These are phyloP conservation scores for Podosphaera aphanis DNA, from an alignment of 2,329 filamentous ascomycete species.

Conservation along the genomic window DNA sequence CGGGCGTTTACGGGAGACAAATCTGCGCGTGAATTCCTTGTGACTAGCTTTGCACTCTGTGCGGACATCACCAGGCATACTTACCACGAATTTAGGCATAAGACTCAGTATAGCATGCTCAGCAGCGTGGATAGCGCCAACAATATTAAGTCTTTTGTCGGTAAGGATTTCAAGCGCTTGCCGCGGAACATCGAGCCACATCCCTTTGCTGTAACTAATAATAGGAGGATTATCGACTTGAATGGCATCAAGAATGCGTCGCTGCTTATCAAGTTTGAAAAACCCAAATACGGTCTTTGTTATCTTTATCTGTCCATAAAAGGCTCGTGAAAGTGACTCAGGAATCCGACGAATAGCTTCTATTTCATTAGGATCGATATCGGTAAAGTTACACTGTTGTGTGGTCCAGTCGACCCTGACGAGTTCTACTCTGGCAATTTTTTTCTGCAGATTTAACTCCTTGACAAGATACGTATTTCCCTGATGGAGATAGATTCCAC, in stretches of 20 bases:
- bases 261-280: conserved; percentile 81
- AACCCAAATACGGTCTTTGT: conserved; percentile 81
- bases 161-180: conserved; percentile 57
- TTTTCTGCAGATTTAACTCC: conserved; percentile 59
- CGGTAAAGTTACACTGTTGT: conserved; percentile 74
- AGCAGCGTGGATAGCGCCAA: conserved; percentile 78
- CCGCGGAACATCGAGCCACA: conserved; percentile 86
- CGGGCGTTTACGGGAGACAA: conserved; percentile 54
- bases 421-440: conserved; percentile 66
- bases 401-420: conserved; percentile 93
- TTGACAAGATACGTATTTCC: conserved; percentile 81
- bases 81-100: conserved; percentile 77
- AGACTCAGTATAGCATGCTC: conserved; percentile 76
- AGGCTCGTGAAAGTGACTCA: conserved; percentile 43
- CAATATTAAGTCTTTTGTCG: conserved; percentile 49
- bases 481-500: conserved; percentile 90
- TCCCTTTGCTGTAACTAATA: conserved; percentile 60
- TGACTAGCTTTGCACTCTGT: conserved; percentile 80
- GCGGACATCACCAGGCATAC: conserved; percentile 70
- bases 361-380: conserved; percentile 81
- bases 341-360: conserved; percentile 58
- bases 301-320: conserved; percentile 69
- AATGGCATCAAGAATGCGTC: conserved; percentile 72
- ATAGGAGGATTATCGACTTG: conserved; percentile 86
- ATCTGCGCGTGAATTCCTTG: conserved; percentile 61